Percentiles rank a stretch among this genome's conserved stretches.
phyloP scores from a whole-genome alignment of 495 filamentous ascomycete species.

The Talaromyces ruber region DNA sequence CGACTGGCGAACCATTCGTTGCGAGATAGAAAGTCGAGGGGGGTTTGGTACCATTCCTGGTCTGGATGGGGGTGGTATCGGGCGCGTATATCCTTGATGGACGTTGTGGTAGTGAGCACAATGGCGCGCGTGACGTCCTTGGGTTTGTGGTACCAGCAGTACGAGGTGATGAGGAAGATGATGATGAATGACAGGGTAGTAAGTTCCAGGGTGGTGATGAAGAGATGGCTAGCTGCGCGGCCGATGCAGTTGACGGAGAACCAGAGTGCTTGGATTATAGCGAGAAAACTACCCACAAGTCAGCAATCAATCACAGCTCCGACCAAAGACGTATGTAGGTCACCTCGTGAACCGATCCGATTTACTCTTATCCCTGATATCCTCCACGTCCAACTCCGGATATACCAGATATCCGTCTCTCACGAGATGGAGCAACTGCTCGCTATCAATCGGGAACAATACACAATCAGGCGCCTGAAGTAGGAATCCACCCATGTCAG shows the following conservation, averaged over 20 bases:
- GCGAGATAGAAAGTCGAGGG: constrained; percentile 15
- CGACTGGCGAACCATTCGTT: constrained; percentile 13
- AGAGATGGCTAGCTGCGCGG: constrained; percentile 14
- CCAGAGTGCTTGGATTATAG: constrained; percentile 27
- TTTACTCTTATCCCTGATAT: constrained; percentile 34
- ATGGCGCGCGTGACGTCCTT: constrained; percentile 20
- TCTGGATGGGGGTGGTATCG: not conserved
- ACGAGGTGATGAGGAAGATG: constrained; percentile 26
- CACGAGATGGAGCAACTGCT: constrained; percentile 11
- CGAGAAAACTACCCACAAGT: constrained; percentile 16
- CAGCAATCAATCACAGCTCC: not conserved
- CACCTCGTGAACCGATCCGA: constrained; percentile 21
- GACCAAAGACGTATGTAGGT: not conserved
- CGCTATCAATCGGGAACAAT: constrained; percentile 9
- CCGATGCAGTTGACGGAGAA: constrained; percentile 20
- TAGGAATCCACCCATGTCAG: constrained; percentile 31
- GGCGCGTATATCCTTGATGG: constrained; percentile 3
- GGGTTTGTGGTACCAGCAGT: constrained; percentile 36
- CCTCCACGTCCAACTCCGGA: constrained; percentile 15
- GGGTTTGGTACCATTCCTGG: constrained; percentile 11
- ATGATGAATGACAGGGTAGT: constrained; percentile 34
- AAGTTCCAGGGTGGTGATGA: constrained; percentile 29
- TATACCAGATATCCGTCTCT: constrained; percentile 9
- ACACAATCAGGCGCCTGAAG: constrained; percentile 10
- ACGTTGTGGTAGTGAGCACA: constrained; percentile 1